Conservation (phyloP, 2,329 filamentous ascomycete species). For the Bipolaris gigantea region DNA sequence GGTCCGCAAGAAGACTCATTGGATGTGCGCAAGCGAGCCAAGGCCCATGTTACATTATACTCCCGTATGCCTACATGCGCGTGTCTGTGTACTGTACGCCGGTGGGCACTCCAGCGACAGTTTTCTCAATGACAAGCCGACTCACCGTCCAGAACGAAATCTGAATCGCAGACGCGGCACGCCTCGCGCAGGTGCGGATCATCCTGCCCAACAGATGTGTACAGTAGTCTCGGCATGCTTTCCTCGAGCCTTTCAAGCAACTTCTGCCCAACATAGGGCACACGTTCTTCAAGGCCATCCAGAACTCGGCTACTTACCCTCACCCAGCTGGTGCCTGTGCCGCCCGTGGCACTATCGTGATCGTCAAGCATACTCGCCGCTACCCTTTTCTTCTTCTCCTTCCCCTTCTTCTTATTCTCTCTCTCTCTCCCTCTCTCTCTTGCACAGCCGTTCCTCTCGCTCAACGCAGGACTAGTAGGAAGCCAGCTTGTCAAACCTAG, state of each 20-base stretch:
- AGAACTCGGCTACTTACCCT: neutral
- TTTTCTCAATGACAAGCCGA: neutral
- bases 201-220: neutral
- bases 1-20: neutral
- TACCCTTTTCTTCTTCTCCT: too few relatives aligned
- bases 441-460: too few relatives aligned
- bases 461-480: neutral
- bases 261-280: neutral
- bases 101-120: neutral
- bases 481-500: neutral
- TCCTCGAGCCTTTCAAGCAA: neutral
- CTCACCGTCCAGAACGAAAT: neutral
- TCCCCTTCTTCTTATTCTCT: too few relatives aligned
- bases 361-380: too few relatives aligned
- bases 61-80: neutral
- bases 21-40: neutral
- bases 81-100: neutral
- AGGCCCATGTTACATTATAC: neutral
- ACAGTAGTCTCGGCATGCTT: neutral
- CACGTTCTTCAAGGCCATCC: neutral
- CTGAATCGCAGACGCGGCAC: neutral
- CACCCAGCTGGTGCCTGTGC: neutral
- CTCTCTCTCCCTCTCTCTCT: too few relatives aligned
- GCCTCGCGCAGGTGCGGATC: neutral
- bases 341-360: neutral